These are phyloP conservation scores for Cucurbita maxima DNA, from an alignment of 306 rosid genomes.

Conservation along the genomic window DNA sequence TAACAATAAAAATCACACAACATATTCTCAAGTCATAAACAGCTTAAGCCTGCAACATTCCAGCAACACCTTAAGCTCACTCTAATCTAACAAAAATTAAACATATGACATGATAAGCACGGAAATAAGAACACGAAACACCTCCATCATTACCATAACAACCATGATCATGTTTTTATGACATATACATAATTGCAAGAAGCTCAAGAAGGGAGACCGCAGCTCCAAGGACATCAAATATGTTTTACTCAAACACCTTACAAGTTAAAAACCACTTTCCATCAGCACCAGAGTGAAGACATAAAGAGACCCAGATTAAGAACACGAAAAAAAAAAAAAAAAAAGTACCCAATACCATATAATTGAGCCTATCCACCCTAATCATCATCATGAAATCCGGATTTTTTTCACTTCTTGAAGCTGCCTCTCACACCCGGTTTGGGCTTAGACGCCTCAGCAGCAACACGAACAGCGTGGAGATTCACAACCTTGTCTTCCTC, in stretches of 20 bases:
- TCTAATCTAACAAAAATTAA: not conserved
- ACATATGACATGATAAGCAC: not conserved
- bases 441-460: conserved; percentile 25
- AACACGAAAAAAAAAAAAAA: not conserved
- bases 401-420: conserved; percentile 19
- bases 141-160: conserved; percentile 6
- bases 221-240: not conserved
- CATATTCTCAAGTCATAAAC: not conserved
- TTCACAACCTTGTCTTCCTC: conserved; percentile 53
- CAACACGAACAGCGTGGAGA: conserved; percentile 22
- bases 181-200: conserved; percentile 13
- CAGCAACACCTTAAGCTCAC: not conserved
- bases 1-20: not conserved
- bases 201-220: not conserved
- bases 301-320: not conserved
- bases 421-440: conserved; percentile 88
- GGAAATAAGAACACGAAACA: not conserved
- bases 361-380: not conserved
- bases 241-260: conserved; percentile 17
- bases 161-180: conserved; percentile 5
- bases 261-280: not conserved
- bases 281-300: not conserved
- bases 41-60: not conserved
- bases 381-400: conserved; percentile 33
- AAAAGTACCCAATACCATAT: conserved; percentile 2